Percentiles rank a stretch among this genome's conserved stretches.
Conservation (phyloP, 306 rosid genomes). For the barrel medic (Medicago truncatula) region MtrunA17r5.0-ANR NC_053045.1:56299501-56300000, state of each 20-base stretch:
- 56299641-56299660: constrained; percentile 33
- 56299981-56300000: not conserved
- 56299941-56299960: not conserved
- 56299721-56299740: constrained; percentile 48
- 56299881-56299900: not conserved
- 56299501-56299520: constrained; percentile 12
- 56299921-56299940: not conserved
- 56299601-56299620: constrained; percentile 37
- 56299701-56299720: constrained; percentile 31
- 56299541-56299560: not conserved
- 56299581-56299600: constrained; percentile 41
- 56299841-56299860: constrained; percentile 7
- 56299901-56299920: not conserved
- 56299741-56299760: constrained; percentile 30
- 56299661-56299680: constrained; percentile 21
- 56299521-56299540: constrained; percentile 37
- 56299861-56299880: constrained; percentile 1
- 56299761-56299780: not conserved
- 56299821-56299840: constrained; percentile 1
- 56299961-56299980: not conserved
- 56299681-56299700: constrained; percentile 40
- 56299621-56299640: constrained; percentile 3
- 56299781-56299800: not conserved
- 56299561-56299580: constrained; percentile 43
- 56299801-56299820: constrained; percentile 1